Base-by-base conservation (phyloP, 208 protist genomes). In the Trypanosoma boissoni region DNA sequence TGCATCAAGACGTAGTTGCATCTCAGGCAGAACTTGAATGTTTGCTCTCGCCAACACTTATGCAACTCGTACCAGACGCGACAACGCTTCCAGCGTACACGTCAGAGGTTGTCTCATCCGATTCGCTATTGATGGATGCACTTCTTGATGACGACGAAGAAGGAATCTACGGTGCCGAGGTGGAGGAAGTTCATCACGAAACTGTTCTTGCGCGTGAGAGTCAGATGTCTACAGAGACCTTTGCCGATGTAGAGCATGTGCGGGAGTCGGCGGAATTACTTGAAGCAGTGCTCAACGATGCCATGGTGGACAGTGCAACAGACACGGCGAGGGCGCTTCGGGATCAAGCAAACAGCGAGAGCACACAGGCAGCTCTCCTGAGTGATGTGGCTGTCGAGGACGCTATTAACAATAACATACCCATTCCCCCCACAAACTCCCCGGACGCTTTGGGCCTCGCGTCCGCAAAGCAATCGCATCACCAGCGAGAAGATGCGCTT, bases 51-150 rank as follows among this genome's bases (percentile, higher is more conserved):
- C 77, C 86, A 0, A 93, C 86, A 36, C 68, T 93, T 42, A 70
- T 88, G 60, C 86, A 90, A 55, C 76, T 93, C 16, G 78, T 93
- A 41, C 86, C 86, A 8, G 86, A 93, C 52, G 76, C 86, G 9
- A 93, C 82, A 20, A 67, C 85, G 56, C 68, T 93, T 45, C 86
- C 83, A 6, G 44, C 86, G 21, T 91, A 88, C 73, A 76, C 70
- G 16, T 68, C 78, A 4, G 56, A 82, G 6, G 64, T 88, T 4
- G 70, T 91, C 58, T 80, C 80, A 3, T 74, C 83, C 9, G 66
- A 86, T 24, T 68, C 88, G 14, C 60, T 93, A 28, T 77, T 93
- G 69, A 68, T 72, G 53, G 74, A 86, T 65, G 82, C 75, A 20
- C 67, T 93, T 63, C 60, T 78, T 41, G 55, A 66, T 2, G 54